A percentile compares a stretch with the other conserved stretches of the same genome.
phyloP scores from a whole-genome alignment of 1,284 basidiomycete species.

The Xanthoconium separans region DNA sequence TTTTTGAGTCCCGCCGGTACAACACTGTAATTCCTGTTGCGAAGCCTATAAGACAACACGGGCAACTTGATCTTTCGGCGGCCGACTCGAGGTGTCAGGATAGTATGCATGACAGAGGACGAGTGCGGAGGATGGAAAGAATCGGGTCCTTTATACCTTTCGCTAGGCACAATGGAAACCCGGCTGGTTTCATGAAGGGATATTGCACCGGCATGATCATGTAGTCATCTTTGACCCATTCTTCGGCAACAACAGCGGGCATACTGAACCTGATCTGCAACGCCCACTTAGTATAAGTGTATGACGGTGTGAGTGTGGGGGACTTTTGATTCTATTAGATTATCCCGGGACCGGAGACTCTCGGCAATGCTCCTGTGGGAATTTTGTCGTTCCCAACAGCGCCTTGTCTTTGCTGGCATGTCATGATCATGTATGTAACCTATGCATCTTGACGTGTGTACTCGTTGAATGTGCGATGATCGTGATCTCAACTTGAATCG shows the following conservation, averaged over 20 bases:
- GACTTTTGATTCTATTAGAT: no score
- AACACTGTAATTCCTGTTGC: slow-evolving; percentile 6
- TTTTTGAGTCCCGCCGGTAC: slow-evolving; percentile 30
- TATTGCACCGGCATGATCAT: slow-evolving; percentile 4
- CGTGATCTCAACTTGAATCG: no score
- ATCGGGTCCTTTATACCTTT: slow-evolving; percentile 15
- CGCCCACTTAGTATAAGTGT: background rate
- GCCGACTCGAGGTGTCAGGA: slow-evolving; percentile 7
- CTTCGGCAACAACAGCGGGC: background rate
- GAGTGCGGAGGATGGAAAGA: background rate
- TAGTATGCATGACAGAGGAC: slow-evolving; percentile 1
- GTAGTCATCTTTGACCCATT: slow-evolving; percentile 10
- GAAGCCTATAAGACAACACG: slow-evolving; percentile 3
- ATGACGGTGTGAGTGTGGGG: background rate
- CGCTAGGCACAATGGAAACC: background rate
- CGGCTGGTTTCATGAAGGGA: slow-evolving; percentile 1
- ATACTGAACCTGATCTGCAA: background rate
- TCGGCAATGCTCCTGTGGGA: no score
- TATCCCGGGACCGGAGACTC: no score
- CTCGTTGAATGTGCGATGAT: no score
- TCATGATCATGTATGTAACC: no score
- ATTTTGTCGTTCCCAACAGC: no score
- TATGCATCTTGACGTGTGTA: no score
- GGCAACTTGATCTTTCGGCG: slow-evolving; percentile 6
- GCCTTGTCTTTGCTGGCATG: no score